Conservation (phyloP, 805 yeast genomes). For the Saturnispora galanensis region DNA sequence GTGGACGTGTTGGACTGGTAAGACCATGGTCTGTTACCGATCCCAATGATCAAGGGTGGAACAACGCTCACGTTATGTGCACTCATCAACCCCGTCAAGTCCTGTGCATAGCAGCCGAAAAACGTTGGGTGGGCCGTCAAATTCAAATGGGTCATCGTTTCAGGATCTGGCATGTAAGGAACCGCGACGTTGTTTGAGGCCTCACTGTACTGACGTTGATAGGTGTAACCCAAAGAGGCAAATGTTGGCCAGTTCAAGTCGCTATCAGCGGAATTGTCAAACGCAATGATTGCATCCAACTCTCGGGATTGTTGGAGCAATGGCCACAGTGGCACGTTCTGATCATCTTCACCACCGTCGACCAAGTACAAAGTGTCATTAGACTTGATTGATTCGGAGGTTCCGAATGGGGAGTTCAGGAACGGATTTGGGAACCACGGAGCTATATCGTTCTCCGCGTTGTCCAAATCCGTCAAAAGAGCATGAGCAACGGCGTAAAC, state of each 20-base stretch:
- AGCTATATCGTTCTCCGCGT: slow-evolving; percentile 58
- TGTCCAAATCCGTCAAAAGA: slow-evolving; percentile 33
- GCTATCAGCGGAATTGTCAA: slow-evolving; percentile 60
- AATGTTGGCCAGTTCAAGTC: slow-evolving; percentile 58
- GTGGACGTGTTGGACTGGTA: slow-evolving; percentile 66
- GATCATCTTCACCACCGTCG: slow-evolving; percentile 75
- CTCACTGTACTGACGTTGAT: slow-evolving; percentile 43
- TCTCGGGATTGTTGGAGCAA: slow-evolving; percentile 51
- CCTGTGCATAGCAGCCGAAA: slow-evolving; percentile 70
- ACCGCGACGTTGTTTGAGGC: slow-evolving; percentile 54
- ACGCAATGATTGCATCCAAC: slow-evolving; percentile 57
- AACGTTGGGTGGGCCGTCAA: slow-evolving; percentile 64
- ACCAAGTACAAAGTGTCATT: slow-evolving; percentile 44
- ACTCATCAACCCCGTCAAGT: slow-evolving; percentile 44
- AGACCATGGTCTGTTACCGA: slow-evolving; percentile 63
- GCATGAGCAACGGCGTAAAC: slow-evolving; percentile 35
- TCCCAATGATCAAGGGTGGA: slow-evolving; percentile 72
- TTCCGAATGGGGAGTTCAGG: slow-evolving; percentile 32
- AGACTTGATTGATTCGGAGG: slow-evolving; percentile 28
- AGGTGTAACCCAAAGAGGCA: slow-evolving; percentile 44
- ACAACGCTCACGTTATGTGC: slow-evolving; percentile 27
- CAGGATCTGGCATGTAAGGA: slow-evolving; percentile 71
- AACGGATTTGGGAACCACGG: slow-evolving; percentile 66
- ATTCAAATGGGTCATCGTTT: slow-evolving; percentile 49
- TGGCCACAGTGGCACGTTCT: slow-evolving; percentile 61